Conservation (phyloP, 371 early-diverging fungal genomes). For the Funneliformis caledonium region DNA sequence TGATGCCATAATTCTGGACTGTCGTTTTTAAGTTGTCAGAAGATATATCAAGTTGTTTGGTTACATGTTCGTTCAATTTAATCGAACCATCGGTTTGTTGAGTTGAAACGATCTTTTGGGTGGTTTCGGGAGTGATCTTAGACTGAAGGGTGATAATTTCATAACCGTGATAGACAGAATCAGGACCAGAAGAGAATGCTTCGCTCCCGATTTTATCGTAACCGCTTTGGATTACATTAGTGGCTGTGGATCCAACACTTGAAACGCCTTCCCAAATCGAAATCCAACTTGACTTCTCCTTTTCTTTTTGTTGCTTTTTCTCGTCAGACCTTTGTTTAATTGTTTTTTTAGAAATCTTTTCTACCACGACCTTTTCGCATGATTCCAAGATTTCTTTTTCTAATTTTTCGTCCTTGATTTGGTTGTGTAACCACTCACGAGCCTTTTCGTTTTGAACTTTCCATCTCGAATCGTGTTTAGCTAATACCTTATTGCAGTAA, state of each 20-base stretch:
- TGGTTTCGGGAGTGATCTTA: neutral
- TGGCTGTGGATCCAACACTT: too few species aligned
- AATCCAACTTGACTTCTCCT: too few species aligned
- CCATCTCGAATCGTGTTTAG: neutral
- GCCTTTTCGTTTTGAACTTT: neutral
- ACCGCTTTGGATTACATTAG: too few species aligned
- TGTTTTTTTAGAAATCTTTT: neutral
- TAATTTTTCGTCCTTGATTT: slow-evolving; percentile 9
- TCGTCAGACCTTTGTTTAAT: too few species aligned
- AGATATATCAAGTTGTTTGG: neutral
- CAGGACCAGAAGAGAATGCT: too few species aligned
- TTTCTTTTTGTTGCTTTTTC: too few species aligned
- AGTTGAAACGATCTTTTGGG: neutral
- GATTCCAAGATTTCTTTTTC: neutral
- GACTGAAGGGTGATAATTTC: slow-evolving; percentile 1
- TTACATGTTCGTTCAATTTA: neutral
- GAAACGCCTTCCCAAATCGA: too few species aligned
- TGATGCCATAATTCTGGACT: slow-evolving; percentile 2
- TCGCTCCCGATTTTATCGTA: too few species aligned
- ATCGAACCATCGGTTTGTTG: neutral
- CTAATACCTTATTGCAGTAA: slow-evolving; percentile 16
- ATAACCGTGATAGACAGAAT: too few species aligned
- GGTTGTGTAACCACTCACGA: neutral
- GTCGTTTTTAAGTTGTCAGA: neutral
- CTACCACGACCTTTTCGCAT: too few species aligned